These are phyloP conservation scores for Myochromella boudieri DNA, from an alignment of 768 basidiomycete genomes.

Conservation along the genomic window DNA sequence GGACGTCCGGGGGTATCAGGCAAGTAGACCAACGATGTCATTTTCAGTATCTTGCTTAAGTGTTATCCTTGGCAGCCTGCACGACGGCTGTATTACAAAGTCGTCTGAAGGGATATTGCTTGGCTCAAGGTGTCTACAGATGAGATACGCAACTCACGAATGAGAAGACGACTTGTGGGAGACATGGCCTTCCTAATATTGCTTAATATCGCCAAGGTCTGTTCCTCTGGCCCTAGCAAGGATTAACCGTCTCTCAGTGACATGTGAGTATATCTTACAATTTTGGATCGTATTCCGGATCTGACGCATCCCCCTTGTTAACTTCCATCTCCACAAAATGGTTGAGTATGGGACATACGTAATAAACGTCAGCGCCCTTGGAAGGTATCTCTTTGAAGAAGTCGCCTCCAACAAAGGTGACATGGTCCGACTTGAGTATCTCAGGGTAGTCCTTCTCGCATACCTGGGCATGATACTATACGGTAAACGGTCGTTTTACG, in stretches of 20 bases:
- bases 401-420: constrained; percentile 39
- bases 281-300: constrained; percentile 2
- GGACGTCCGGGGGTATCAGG: too few species aligned
- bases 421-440: constrained; percentile 30
- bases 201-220: constrained; percentile 27
- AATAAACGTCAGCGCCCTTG: constrained; percentile 38
- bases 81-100: constrained; percentile 1
- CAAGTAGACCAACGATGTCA: not conserved
- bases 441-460: constrained; percentile 28
- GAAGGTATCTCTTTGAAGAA: constrained; percentile 39
- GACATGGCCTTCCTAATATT: constrained; percentile 33
- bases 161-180: constrained; percentile 16
- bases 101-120: not conserved
- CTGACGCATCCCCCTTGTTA: not conserved
- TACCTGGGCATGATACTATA: not conserved
- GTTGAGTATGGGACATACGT: constrained; percentile 29
- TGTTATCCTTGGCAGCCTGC: not conserved
- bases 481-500: not conserved
- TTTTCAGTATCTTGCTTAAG: constrained; percentile 1
- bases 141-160: not conserved
- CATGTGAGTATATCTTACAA: constrained; percentile 18
- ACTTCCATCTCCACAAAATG: not conserved
- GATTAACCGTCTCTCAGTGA: constrained; percentile 8
- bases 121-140: not conserved
- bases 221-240: constrained; percentile 29